Conservation (phyloP, 1,139 yeast genomes). For the Saccharomyces hybrid region DNA sequence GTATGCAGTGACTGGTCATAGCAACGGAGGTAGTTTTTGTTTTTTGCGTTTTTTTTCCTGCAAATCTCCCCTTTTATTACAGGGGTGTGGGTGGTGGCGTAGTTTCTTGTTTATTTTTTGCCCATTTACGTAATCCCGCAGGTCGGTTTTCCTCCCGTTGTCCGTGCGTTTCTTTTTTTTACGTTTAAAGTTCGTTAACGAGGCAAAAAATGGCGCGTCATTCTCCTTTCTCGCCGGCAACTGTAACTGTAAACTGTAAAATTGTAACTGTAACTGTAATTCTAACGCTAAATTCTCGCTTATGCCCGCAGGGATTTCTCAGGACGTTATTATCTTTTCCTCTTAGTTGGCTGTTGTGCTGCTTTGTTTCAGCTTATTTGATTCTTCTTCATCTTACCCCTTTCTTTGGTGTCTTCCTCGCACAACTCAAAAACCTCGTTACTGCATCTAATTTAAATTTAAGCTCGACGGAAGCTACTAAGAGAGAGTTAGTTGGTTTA, state of each 20-base stretch:
- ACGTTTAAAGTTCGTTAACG: neutral
- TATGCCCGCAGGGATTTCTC: neutral
- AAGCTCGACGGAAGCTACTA: neutral
- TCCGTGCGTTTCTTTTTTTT: neutral
- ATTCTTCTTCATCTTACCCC: neutral
- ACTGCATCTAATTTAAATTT: neutral
- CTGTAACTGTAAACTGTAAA: neutral
- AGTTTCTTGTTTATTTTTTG: neutral
- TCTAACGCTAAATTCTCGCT: neutral
- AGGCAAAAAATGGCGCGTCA: neutral
- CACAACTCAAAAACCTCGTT: neutral
- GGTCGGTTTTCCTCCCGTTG: neutral
- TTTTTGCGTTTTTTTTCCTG: neutral
- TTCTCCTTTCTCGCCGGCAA: neutral
- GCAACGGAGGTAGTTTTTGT: neutral
- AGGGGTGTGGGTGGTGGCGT: neutral
- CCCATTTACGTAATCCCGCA: neutral
- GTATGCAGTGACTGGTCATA: neutral
- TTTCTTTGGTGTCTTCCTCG: neutral
- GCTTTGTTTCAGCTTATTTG: neutral
- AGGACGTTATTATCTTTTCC: neutral
- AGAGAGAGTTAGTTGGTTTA: neutral
- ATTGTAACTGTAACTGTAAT: neutral
- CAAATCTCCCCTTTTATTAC: neutral
- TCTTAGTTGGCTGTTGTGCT: neutral